phyloP scores from a whole-genome alignment of 306 rosid species.

The Luffa acutangula region DNA sequence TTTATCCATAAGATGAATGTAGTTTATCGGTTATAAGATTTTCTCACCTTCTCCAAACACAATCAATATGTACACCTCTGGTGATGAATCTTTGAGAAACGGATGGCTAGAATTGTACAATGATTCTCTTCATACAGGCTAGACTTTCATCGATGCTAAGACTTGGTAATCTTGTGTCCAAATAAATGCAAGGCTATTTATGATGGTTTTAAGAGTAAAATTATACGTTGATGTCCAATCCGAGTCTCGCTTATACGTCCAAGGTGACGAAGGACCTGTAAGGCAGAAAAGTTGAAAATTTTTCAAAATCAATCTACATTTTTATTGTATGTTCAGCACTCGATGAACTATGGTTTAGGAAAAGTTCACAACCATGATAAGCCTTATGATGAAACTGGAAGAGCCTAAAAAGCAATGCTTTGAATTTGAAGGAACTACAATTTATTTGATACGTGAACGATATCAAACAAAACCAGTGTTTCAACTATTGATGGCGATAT shows the following conservation, averaged over 20 bases:
- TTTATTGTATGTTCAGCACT: not conserved
- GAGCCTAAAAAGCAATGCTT: not conserved
- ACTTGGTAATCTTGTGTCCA: not conserved
- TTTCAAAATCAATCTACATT: not conserved
- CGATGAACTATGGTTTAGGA: not conserved
- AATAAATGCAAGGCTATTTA: slow-evolving; percentile 10
- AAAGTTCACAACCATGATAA: not conserved
- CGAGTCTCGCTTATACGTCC: slow-evolving; percentile 83
- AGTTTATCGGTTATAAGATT: not conserved
- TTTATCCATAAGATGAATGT: not conserved
- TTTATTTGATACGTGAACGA: not conserved
- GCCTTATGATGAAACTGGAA: not conserved
- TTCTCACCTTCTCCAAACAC: not conserved
- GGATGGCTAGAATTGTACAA: not conserved
- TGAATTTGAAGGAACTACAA: not conserved
- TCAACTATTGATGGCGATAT: not conserved
- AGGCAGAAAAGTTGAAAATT: slow-evolving; percentile 1
- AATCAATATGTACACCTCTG: not conserved
- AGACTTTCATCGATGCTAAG: not conserved
- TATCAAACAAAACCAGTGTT: not conserved
- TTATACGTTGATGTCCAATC: slow-evolving; percentile 69
- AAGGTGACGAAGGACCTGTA: slow-evolving; percentile 91
- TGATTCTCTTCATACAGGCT: not conserved
- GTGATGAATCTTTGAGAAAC: not conserved
- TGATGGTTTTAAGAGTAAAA: slow-evolving; percentile 57